Evolutionary conservation across 106 monocot species (phyloP).

Genomic region (Agapanthus africanus): DNA sequence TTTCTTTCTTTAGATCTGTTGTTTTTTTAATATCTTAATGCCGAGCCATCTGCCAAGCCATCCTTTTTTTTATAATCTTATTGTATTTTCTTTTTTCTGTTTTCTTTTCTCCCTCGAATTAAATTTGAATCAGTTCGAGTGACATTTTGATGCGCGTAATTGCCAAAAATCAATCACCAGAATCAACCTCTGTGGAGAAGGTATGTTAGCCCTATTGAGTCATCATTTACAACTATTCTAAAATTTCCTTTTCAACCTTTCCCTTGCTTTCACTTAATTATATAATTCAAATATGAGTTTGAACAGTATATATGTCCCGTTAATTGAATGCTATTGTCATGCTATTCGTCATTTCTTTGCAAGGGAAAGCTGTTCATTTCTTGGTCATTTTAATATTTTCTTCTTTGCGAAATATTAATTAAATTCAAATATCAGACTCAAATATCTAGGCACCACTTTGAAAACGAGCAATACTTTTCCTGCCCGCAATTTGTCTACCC

Average conservation of each 20-base stretch:
- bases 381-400: no score
- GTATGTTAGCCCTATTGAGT: constrained; percentile 11
- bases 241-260: not conserved
- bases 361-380: no score
- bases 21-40: not conserved
- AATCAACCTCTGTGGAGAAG: constrained; percentile 49
- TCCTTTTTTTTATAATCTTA: not conserved
- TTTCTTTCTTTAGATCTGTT: not conserved
- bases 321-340: no score
- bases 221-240: no score
- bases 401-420: no score
- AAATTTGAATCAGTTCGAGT: constrained; percentile 43
- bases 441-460: no score
- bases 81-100: not conserved
- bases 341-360: no score
- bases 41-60: not conserved
- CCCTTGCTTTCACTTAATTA: not conserved
- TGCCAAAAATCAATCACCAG: constrained; percentile 55
- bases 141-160: constrained; percentile 76
- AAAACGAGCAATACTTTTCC: no score
- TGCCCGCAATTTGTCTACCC: no score
- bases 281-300: not conserved
- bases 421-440: no score
- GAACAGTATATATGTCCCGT: no score
- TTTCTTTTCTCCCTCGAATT: no score